phyloP scores from a whole-genome alignment of 1,284 basidiomycete species.

The Tylopilus sp. region DNA sequence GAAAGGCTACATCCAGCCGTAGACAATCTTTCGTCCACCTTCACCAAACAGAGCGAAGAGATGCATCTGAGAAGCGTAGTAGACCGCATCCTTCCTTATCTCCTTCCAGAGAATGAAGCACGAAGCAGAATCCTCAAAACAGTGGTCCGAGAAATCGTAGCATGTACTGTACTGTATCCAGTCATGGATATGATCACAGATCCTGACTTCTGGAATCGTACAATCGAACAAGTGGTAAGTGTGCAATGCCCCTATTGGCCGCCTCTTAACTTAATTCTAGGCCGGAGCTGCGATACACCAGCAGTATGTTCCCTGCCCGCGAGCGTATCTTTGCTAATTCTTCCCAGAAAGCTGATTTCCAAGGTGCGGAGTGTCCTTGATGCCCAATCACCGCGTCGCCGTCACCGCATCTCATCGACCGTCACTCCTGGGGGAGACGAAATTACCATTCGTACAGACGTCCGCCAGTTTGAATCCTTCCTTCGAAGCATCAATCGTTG shows the following conservation, averaged over 20 bases:
- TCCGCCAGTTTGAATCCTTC: constrained; percentile 85
- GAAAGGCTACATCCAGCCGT: constrained; percentile 73
- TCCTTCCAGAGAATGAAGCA: constrained; percentile 74
- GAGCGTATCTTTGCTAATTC: constrained; percentile 5
- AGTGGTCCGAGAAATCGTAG: constrained; percentile 76
- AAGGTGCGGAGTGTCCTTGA: constrained; percentile 81
- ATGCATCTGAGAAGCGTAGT: constrained; percentile 72
- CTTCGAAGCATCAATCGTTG: constrained; percentile 77
- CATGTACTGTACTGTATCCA: constrained; percentile 79
- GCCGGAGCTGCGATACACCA: constrained; percentile 86
- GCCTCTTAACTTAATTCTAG: constrained; percentile 36
- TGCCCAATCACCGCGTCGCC: constrained; percentile 61
- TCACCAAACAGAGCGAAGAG: constrained; percentile 87
- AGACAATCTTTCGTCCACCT: constrained; percentile 79
- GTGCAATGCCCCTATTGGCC: neutral
- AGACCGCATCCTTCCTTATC: constrained; percentile 61
- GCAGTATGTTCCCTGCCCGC: constrained; percentile 53
- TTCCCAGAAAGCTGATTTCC: constrained; percentile 67
- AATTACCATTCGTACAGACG: constrained; percentile 72
- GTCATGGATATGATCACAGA: constrained; percentile 90
- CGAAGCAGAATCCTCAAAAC: constrained; percentile 67
- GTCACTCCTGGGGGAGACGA: constrained; percentile 49
- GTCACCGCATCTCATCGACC: constrained; percentile 38
- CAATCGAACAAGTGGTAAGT: constrained; percentile 84
- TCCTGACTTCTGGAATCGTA: constrained; percentile 93